These are phyloP conservation scores for Rhynchosporium agropyri DNA, from an alignment of 2,329 filamentous ascomycete genomes.

Conservation along the genomic window DNA sequence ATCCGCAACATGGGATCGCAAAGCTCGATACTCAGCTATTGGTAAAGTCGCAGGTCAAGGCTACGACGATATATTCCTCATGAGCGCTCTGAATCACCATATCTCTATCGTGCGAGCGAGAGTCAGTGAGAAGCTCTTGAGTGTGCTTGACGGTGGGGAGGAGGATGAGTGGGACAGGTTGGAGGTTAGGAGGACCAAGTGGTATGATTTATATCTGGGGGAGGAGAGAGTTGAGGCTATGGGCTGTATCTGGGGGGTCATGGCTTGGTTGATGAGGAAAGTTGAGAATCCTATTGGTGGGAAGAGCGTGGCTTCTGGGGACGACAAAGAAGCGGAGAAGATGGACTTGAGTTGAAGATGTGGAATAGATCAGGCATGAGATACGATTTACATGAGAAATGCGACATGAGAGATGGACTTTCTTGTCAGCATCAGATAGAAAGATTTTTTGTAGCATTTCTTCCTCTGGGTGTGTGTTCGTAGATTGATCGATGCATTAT, in stretches of 20 bases:
- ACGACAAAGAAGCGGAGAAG: slow-evolving; percentile 20
- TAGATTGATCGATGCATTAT: no score
- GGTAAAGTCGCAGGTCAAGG: slow-evolving; percentile 51
- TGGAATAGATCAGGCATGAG: not conserved
- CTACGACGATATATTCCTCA: slow-evolving; percentile 63
- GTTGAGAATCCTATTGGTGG: slow-evolving; percentile 17
- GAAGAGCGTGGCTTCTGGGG: slow-evolving; percentile 1
- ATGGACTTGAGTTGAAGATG: slow-evolving; percentile 28
- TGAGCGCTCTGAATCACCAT: slow-evolving; percentile 65
- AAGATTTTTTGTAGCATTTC: no score
- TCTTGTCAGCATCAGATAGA: not conserved
- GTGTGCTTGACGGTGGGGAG: slow-evolving; percentile 56
- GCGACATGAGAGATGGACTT: not conserved
- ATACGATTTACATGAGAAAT: not conserved
- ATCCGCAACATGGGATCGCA: slow-evolving; percentile 60
- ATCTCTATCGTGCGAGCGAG: slow-evolving; percentile 59
- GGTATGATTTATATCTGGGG: slow-evolving; percentile 61
- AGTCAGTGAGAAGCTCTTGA: slow-evolving; percentile 57
- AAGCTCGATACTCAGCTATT: slow-evolving; percentile 59
- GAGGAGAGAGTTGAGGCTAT: slow-evolving; percentile 60
- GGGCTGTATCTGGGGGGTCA: slow-evolving; percentile 60
- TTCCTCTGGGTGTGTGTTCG: no score
- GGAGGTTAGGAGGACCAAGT: slow-evolving; percentile 59
- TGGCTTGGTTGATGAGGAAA: slow-evolving; percentile 60
- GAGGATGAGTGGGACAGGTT: slow-evolving; percentile 45